Conservation (phyloP, 2,329 filamentous ascomycete genomes). For the Neofusicoccum parvum region DNA sequence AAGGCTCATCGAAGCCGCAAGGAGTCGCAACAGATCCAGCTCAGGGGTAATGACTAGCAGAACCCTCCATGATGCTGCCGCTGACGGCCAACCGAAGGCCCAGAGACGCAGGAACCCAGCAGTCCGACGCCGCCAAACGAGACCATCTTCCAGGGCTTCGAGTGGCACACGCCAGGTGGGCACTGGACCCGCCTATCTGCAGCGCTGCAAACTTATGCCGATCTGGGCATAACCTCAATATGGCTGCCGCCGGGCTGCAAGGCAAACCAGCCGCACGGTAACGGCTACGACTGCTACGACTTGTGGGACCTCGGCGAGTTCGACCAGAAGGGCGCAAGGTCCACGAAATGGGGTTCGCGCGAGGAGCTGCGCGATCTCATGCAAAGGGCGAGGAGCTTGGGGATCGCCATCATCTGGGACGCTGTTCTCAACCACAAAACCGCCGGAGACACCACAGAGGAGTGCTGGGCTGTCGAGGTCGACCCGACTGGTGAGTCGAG, state of each 20-base stretch:
- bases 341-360: conserved; percentile 71
- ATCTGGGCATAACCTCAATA: conserved; percentile 54
- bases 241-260: conserved; percentile 76
- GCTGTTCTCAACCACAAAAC: conserved; percentile 74
- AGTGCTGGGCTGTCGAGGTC: conserved; percentile 65
- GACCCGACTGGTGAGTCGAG: conserved; percentile 41
- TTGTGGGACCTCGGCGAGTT: conserved; percentile 73
- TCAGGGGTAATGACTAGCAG: neutral
- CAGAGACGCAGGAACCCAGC: conserved; percentile 4
- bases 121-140: conserved; percentile 2
- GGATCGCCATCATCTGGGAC: conserved; percentile 67
- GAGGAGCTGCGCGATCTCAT: conserved; percentile 63
- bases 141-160: conserved; percentile 68
- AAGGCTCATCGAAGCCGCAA: conserved; percentile 9
- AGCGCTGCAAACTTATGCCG: conserved; percentile 57
- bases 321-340: conserved; percentile 65
- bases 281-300: conserved; percentile 67
- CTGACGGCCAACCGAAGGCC: conserved; percentile 1
- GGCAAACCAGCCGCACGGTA: conserved; percentile 61
- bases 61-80: neutral
- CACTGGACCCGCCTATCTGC: conserved; percentile 63
- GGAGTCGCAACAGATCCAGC: conserved; percentile 2
- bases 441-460: conserved; percentile 66
- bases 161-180: conserved; percentile 70
- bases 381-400: conserved; percentile 54